Percentiles rank a stretch among this genome's conserved stretches.
Evolutionary conservation across 1,284 basidiomycete species (phyloP).

Genomic region (Ganoderma lucidum): DNA sequence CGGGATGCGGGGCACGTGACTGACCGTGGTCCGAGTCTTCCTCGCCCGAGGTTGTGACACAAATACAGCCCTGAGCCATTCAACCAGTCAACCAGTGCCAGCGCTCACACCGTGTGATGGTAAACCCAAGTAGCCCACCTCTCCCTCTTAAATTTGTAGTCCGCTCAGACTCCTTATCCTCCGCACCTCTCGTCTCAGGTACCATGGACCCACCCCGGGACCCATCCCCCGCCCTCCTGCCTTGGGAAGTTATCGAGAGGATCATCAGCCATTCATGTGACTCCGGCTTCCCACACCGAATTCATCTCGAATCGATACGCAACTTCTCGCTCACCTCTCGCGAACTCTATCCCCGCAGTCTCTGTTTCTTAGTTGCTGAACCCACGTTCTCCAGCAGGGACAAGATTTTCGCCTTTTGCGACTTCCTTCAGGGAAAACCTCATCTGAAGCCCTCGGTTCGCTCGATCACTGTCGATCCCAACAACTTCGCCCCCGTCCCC

Average conservation of each 20-base stretch:
- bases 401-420: not conserved
- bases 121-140: too few species aligned
- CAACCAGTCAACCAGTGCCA: too few species aligned
- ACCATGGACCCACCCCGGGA: not conserved
- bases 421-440: not conserved
- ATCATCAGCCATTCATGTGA: not conserved
- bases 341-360: not conserved
- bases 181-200: too few species aligned
- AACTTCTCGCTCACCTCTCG: not conserved
- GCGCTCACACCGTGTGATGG: too few species aligned
- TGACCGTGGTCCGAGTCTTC: too few species aligned
- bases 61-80: too few species aligned
- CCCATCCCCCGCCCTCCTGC: not conserved
- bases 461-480: not conserved
- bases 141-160: too few species aligned
- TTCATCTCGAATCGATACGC: not conserved
- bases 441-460: not conserved
- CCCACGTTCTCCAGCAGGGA: not conserved
- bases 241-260: constrained; percentile 5
- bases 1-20: too few species aligned
- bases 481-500: not conserved
- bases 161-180: too few species aligned
- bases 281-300: too few species aligned
- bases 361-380: not conserved
- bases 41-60: too few species aligned